Evolutionary conservation across 208 protist genomes (phyloP), one percentile per base, ranked within the genome.

Genomic region (Lotmaria passim): DNA sequence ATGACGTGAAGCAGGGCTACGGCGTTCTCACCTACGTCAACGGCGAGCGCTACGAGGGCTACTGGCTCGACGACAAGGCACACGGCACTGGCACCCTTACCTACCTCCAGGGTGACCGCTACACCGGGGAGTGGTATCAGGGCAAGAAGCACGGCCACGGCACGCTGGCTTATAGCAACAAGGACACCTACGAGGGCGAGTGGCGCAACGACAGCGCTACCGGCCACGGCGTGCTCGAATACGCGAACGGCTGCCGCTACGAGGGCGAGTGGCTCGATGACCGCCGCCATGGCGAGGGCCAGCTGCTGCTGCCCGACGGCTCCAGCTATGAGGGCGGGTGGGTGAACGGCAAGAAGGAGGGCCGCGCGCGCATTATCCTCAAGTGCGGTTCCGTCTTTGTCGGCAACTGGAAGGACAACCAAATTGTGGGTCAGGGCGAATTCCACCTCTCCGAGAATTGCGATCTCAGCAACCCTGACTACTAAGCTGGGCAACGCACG

Each of bases 1-100:
- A 93, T 26, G 95, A 93, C 55, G 90, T 96, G 52, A 98, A 98
- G 79, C 88, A 98, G 73, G 92, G 92, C 57, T 93, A 95, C 69
- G 90, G 89, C 68, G 88, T 94, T 52, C 83, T 97, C 60, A 87
- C 82, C 24, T 97, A 97, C 79, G 79, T 89, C 55, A 95, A 93
- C 73, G 92, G 92, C n/a, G 88, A 93, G 81, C 83, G 86, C 48
- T 93, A 93, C 68, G 89, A 93, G 73, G 92, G 89, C 46, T 93
- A 92, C 75, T 96, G 92, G 92, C 86, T 94, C 7, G 83, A 90
- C 66, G 88, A 96, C 82, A 94, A 93, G 79, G 91, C 91, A 12
- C 90, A 96, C 69, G 93, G 89, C 52, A 94, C 84, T 26, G 94
- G 94, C 55, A 96, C 90, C 17, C 83, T 97, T 30, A 87, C 89